Percentiles rank a stretch among this genome's conserved stretches.
Evolutionary conservation across 2,329 filamentous ascomycete genomes (phyloP).

Genomic region (Phaeomoniella chlamydospora): DNA sequence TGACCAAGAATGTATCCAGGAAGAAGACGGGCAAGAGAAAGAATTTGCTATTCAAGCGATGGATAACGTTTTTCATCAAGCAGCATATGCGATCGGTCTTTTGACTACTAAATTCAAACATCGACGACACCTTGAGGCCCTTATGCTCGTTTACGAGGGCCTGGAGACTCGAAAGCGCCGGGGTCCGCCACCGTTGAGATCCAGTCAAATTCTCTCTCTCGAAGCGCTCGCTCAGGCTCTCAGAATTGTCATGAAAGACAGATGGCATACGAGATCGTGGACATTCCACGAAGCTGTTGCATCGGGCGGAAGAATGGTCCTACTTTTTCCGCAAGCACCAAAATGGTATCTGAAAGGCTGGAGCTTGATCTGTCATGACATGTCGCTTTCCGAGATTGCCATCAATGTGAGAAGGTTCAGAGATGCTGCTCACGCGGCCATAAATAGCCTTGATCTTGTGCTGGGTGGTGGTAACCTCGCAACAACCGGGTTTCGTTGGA

Average conservation of each 20-base stretch:
- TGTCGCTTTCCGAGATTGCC: constrained; percentile 1
- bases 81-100: constrained; percentile 5
- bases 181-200: background rate
- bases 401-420: no score
- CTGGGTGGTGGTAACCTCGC: background rate
- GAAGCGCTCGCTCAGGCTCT: background rate
- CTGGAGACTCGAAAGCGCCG: background rate
- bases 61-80: constrained; percentile 9
- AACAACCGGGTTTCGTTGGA: no score
- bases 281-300: constrained; percentile 6
- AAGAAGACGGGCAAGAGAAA: background rate
- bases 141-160: background rate
- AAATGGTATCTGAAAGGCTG: constrained; percentile 2
- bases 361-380: constrained; percentile 1
- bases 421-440: no score
- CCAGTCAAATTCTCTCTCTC: background rate
- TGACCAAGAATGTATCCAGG: background rate
- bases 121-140: constrained; percentile 1
- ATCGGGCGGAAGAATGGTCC: constrained; percentile 3
- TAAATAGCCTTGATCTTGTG: background rate
- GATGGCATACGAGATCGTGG: constrained; percentile 5
- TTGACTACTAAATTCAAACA: constrained; percentile 1
- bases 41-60: constrained; percentile 10
- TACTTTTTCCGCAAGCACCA: constrained; percentile 1
- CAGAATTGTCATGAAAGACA: constrained; percentile 1